These are phyloP conservation scores for Coelastrella sp. DNA, from an alignment of 139 green algal genomes.

Conservation along the genomic window DNA sequence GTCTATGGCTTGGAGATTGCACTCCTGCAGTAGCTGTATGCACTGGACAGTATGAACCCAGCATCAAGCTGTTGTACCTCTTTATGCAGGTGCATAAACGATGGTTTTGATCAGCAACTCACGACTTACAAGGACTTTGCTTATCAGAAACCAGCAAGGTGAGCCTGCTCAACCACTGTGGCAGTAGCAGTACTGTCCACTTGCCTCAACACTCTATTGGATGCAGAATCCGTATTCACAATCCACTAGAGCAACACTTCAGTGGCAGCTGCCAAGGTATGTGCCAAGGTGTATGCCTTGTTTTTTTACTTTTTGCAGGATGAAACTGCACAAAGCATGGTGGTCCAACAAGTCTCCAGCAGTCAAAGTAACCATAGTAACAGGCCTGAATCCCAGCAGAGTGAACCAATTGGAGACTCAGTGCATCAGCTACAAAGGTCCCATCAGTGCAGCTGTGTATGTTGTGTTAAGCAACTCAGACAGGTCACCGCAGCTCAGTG, in stretches of 20 bases:
- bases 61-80: neutral
- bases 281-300: neutral
- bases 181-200: neutral
- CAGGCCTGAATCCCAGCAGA: conserved; percentile 52
- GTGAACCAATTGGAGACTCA: conserved; percentile 56
- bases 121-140: conserved; percentile 49
- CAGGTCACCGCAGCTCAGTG: conserved; percentile 2
- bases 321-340: conserved; percentile 51
- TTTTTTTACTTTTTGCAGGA: conserved; percentile 16
- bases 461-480: conserved; percentile 47
- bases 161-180: neutral
- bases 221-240: neutral
- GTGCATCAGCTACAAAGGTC: conserved; percentile 56
- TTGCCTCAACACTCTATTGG: neutral
- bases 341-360: conserved; percentile 38
- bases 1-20: too few relatives aligned
- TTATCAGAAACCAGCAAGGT: conserved; percentile 38
- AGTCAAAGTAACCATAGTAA: conserved; percentile 54
- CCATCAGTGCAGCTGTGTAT: conserved; percentile 58
- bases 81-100: conserved; percentile 46
- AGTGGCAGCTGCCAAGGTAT: neutral
- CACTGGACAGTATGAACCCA: too few relatives aligned
- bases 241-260: neutral
- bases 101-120: conserved; percentile 27
- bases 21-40: too few relatives aligned